phyloP scores from a whole-genome alignment of 2,329 filamentous ascomycete species.

The Fusarium incarnatum region DNA sequence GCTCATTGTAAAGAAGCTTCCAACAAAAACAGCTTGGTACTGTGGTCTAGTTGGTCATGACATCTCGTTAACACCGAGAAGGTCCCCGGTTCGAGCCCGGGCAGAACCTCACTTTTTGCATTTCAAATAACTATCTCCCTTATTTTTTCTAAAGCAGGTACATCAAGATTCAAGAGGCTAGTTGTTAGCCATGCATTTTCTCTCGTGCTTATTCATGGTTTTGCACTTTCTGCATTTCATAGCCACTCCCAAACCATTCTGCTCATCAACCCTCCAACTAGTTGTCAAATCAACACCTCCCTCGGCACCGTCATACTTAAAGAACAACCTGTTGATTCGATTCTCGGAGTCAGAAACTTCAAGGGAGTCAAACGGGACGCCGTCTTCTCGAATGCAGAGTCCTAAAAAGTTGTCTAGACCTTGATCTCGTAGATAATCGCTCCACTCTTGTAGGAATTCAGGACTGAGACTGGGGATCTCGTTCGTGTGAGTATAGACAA shows the following conservation, averaged over 20 bases:
- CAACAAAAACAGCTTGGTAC: background rate
- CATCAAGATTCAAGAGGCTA: background rate
- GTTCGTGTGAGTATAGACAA: background rate
- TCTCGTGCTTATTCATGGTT: background rate
- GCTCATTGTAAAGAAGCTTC: accelerated
- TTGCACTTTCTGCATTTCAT: background rate
- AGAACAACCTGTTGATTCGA: background rate
- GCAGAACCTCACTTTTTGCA: background rate
- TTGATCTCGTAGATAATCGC: background rate
- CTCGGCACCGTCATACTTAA: background rate
- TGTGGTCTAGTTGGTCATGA: background rate
- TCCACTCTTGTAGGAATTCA: background rate
- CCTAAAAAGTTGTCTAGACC: background rate
- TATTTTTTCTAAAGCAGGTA: accelerated
- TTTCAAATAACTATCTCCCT: background rate
- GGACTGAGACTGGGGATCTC: background rate
- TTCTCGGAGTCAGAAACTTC: background rate
- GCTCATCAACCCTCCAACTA: background rate
- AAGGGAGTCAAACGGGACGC: background rate
- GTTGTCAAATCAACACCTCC: background rate
- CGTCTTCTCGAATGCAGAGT: background rate
- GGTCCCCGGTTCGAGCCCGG: background rate
- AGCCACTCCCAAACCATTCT: background rate
- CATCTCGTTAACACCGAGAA: background rate
- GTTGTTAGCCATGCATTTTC: background rate